Percentiles rank a stretch among this genome's conserved stretches.
These are phyloP conservation scores for Microsporum ferrugineum DNA, from an alignment of 2,329 filamentous ascomycete genomes.

Conservation along the genomic window DNA sequence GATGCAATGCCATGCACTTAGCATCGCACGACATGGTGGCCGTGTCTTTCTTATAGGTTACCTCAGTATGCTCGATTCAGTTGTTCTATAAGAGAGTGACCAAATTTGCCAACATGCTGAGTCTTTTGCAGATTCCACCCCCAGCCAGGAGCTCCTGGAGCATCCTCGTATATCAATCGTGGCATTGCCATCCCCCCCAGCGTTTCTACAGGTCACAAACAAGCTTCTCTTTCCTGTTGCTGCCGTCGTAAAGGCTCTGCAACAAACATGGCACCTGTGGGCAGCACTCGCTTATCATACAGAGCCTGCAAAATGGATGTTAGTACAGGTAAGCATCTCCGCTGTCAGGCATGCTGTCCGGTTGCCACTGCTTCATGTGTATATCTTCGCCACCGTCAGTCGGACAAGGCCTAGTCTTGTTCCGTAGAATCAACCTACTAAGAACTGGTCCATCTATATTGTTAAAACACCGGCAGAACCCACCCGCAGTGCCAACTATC, in stretches of 20 bases:
- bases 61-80: slow-evolving; percentile 45
- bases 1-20: slow-evolving; percentile 97
- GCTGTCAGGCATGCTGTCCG: background rate
- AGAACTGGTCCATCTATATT: background rate
- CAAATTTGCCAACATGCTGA: background rate
- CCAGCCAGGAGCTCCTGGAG: slow-evolving; percentile 63
- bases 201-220: slow-evolving; percentile 53
- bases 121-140: slow-evolving; percentile 53
- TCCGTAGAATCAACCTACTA: background rate
- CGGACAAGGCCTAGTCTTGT: background rate
- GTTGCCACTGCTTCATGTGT: background rate
- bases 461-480: slow-evolving; percentile 51
- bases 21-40: slow-evolving; percentile 70
- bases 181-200: slow-evolving; percentile 57
- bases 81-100: background rate
- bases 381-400: background rate
- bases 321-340: slow-evolving; percentile 53
- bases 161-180: slow-evolving; percentile 60
- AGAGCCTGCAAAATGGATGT: slow-evolving; percentile 67
- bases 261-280: slow-evolving; percentile 65
- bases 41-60: slow-evolving; percentile 82
- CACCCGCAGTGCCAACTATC: slow-evolving; percentile 86
- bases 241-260: slow-evolving; percentile 74
- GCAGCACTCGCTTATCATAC: slow-evolving; percentile 61
- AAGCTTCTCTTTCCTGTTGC: slow-evolving; percentile 64